Evolutionary conservation across 495 filamentous ascomycete genomes (phyloP).

Genomic region (Hamigera avellanea): DNA sequence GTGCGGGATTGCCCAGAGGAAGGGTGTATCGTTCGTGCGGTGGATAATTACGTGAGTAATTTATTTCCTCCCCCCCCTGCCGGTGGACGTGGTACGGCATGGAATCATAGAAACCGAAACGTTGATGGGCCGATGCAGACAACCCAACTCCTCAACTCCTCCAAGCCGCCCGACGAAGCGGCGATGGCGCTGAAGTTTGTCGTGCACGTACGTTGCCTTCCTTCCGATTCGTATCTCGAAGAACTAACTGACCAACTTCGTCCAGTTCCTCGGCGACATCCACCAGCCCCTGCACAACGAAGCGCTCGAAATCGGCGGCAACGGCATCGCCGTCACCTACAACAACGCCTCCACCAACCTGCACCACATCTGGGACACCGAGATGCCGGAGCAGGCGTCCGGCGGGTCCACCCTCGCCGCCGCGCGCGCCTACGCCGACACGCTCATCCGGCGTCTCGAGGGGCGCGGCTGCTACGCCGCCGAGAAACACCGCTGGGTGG

Average conservation of each 20-base stretch:
- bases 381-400: conserved; percentile 46
- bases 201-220: conserved; percentile 35
- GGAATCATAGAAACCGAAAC: no score
- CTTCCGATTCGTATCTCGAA: no score
- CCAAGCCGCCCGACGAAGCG: conserved; percentile 10
- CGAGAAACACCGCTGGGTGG: conserved; percentile 34
- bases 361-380: conserved; percentile 53
- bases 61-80: no score
- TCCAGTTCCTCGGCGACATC: conserved; percentile 52
- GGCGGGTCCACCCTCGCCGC: conserved; percentile 24
- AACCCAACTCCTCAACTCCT: conserved; percentile 12
- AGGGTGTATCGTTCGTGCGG: conserved; percentile 50
- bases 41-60: conserved; percentile 43
- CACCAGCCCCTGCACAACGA: conserved; percentile 56
- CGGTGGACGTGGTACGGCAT: no score
- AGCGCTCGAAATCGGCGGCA: conserved; percentile 43
- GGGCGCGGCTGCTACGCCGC: conserved; percentile 31
- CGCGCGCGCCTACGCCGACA: conserved; percentile 22
- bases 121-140: conserved; percentile 18
- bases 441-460: conserved; percentile 29
- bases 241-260: no score
- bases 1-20: conserved; percentile 43
- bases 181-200: conserved; percentile 38
- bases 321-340: conserved; percentile 46
- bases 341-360: conserved; percentile 43